Evolutionary conservation across 495 filamentous ascomycete species (phyloP).

Genomic region (Achaetomiella virescens): DNA sequence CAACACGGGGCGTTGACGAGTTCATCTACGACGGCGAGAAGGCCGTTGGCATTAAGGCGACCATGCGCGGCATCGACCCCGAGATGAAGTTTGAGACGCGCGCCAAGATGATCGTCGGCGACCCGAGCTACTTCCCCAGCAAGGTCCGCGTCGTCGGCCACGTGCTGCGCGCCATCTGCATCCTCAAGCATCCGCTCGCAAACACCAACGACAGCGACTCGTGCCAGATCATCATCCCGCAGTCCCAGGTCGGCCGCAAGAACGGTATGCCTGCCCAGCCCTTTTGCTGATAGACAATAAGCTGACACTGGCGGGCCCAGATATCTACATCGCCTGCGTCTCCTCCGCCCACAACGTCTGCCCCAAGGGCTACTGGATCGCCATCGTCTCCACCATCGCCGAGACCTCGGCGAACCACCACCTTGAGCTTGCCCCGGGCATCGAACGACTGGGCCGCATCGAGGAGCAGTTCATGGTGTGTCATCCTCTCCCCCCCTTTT

Average conservation of each 20-base stretch:
- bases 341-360: conserved; percentile 96
- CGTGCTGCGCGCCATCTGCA: conserved; percentile 92
- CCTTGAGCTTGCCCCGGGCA: conserved; percentile 85
- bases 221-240: conserved; percentile 93
- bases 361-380: conserved; percentile 98
- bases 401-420: conserved; percentile 90
- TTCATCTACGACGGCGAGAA: conserved; percentile 73
- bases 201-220: conserved; percentile 85
- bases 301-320: conserved; percentile 34
- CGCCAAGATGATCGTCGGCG: conserved; percentile 90
- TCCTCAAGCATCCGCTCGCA: conserved; percentile 88
- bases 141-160: conserved; percentile 84
- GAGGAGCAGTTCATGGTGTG: conserved; percentile 92
- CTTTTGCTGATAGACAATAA: not conserved
- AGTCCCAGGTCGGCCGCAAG: conserved; percentile 90
- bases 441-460: conserved; percentile 87
- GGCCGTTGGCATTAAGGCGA: conserved; percentile 90
- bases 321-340: conserved; percentile 97
- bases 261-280: conserved; percentile 56
- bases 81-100: conserved; percentile 95
- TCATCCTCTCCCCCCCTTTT: not conserved
- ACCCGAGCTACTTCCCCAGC: conserved; percentile 91
- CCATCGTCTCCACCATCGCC: conserved; percentile 95
- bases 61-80: conserved; percentile 78
- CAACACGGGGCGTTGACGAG: conserved; percentile 88